These are phyloP conservation scores for Thinopyrum obtusiflorum DNA, from an alignment of 202 grass and related monocot species.

Conservation along the genomic window DNA sequence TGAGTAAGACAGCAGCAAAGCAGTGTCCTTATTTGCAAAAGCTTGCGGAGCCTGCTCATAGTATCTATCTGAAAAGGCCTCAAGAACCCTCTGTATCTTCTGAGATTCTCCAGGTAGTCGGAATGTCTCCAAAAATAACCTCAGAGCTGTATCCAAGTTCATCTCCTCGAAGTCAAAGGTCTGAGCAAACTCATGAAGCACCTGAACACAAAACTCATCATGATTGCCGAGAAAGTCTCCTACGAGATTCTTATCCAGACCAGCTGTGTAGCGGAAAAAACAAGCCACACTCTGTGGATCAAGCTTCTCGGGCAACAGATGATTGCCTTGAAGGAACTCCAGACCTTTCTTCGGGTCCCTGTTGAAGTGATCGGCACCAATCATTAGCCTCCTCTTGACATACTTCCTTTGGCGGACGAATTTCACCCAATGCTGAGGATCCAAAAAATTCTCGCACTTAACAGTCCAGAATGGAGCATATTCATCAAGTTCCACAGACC, in stretches of 20 bases:
- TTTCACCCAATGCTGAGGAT: conserved; percentile 89
- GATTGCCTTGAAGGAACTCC: conserved; percentile 98
- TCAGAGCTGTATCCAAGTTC: conserved; percentile 94
- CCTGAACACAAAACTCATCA: conserved; percentile 99
- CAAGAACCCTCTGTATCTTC: conserved; percentile 99
- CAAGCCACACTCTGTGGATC: conserved; percentile 99
- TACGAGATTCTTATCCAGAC: conserved; percentile 98
- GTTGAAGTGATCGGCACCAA: conserved; percentile 98
- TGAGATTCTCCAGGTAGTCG: conserved; percentile 96
- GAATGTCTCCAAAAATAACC: conserved; percentile 97
- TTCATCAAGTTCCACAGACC: conserved; percentile 74
- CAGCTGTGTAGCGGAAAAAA: conserved; percentile 97
- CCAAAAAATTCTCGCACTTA: conserved; percentile 82
- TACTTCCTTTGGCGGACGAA: conserved; percentile 97
- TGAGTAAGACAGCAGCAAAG: conserved; percentile 88
- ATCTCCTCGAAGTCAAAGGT: conserved; percentile 96
- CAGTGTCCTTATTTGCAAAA: conserved; percentile 93
- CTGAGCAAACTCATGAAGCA: conserved; percentile 95
- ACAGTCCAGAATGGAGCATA: conserved; percentile 96
- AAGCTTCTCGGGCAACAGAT: conserved; percentile 96
- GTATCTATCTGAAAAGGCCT: conserved; percentile 97
- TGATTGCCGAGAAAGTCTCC: conserved; percentile 99
- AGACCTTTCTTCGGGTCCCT: conserved; percentile 98
- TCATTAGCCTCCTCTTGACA: conserved; percentile 94
- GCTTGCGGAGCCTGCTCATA: conserved; percentile 91